Evolutionary conservation across 2,329 filamentous ascomycete species (phyloP), one percentile per base, ranked within the genome.

Genomic region (Gnomoniopsis smithogilvyi): DNA sequence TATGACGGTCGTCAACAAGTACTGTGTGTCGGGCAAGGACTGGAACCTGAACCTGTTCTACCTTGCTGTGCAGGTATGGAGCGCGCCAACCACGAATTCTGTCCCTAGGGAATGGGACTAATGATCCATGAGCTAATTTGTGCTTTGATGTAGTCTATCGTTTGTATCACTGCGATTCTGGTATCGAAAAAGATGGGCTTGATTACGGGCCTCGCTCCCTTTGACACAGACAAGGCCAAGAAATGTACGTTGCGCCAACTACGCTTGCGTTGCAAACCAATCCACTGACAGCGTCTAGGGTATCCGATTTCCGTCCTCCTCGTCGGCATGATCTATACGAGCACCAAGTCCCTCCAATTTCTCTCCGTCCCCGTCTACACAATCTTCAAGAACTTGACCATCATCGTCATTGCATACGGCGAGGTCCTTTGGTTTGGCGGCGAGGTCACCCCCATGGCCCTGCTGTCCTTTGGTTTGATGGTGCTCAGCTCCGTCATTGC

Each of bases 1-100:
- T 74, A 99, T 99, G 95, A 99, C 95, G 8, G 91, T 97, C n/a
- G 95, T 96, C 74, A 99, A 99, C 80, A 99, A 99, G 82, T 99
- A 96, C 74, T 93, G 97, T 63, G 86, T 99, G 50, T 97, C 92
- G 8, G 95, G 95, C 62, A 82, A 84, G 54, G 85, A 89, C 66
- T 99, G 96, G 85, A 99, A 99, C 77, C 78, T 99, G 69, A 96
- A 96, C 77, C 96, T 98, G 76, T 91, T 99, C 77, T 89, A 97
- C 68, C 85, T 99, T 61, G 89, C 86, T 62, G 83, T 98, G 62
- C 95, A 98, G 87, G 94, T 97, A 85, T 69, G 85, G 70, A n/a
- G 22, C 33, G 3, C 49, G 61, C 47, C 14, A 6, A 17, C 8
- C 4, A 19, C n/a, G 24, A 17, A 17, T n/a, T n/a, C 14, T 3